These are phyloP conservation scores for Ramaria sp. DNA, from an alignment of 768 basidiomycete genomes.

Conservation along the genomic window DNA sequence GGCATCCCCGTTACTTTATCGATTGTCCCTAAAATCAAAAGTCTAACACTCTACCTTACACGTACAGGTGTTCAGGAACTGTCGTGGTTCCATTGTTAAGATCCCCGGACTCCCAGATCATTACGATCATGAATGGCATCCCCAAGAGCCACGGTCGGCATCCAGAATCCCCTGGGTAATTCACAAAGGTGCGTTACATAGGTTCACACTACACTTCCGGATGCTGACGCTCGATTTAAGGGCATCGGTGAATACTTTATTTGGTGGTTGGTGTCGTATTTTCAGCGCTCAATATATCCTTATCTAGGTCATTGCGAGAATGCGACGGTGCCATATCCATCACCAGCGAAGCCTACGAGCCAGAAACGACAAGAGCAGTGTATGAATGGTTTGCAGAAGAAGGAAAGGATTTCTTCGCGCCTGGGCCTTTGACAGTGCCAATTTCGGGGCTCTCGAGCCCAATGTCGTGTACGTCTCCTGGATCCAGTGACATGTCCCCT, in stretches of 20 bases:
- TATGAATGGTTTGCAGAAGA: conserved; percentile 11
- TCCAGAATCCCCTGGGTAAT: conserved; percentile 6
- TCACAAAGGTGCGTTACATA: neutral
- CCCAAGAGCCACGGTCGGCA: conserved; percentile 6
- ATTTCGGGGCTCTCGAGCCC: neutral
- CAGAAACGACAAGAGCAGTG: conserved; percentile 9
- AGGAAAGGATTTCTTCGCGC: conserved; percentile 7
- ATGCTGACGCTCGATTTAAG: neutral
- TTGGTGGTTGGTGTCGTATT: neutral
- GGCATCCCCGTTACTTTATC: neutral
- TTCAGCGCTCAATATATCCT: neutral
- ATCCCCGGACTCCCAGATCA: conserved; percentile 6
- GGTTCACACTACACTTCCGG: neutral
- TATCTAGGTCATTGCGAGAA: neutral
- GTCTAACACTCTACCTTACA: neutral
- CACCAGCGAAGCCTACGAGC: conserved; percentile 12
- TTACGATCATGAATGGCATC: conserved; percentile 8
- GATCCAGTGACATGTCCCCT: neutral
- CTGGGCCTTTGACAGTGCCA: neutral
- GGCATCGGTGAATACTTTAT: neutral
- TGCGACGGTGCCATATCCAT: conserved; percentile 15
- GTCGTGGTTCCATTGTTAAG: neutral
- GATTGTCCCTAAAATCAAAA: neutral
- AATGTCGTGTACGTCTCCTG: neutral
- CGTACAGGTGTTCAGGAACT: neutral